These are phyloP conservation scores for Curvularia verruculosa DNA, from an alignment of 2,329 filamentous ascomycete species.

Conservation along the genomic window DNA sequence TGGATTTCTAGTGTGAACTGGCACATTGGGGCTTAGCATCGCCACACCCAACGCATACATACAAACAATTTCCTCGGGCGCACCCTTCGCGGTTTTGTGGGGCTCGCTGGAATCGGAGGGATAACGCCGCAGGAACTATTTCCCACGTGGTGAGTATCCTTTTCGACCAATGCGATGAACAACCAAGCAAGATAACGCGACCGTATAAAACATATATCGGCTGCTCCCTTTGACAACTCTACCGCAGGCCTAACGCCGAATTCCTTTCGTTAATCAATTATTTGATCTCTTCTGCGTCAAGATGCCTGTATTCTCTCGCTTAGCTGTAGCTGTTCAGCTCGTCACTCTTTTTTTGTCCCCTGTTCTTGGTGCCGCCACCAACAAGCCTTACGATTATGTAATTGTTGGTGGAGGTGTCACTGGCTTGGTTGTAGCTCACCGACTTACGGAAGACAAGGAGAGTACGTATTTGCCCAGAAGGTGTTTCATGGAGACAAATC, in stretches of 20 bases:
- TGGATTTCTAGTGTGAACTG: slow-evolving; percentile 7
- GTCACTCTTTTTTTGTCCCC: slow-evolving; percentile 29
- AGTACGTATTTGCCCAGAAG: slow-evolving; percentile 15
- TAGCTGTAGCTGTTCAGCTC: slow-evolving; percentile 35
- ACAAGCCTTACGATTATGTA: slow-evolving; percentile 38
- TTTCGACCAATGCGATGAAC: slow-evolving; percentile 20
- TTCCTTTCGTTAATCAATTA: slow-evolving; percentile 25
- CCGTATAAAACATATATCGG: slow-evolving; percentile 27
- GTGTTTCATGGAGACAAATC: not conserved
- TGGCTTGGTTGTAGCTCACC: slow-evolving; percentile 38
- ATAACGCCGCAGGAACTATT: slow-evolving; percentile 18
- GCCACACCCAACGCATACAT: slow-evolving; percentile 10
- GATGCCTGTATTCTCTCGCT: slow-evolving; percentile 35
- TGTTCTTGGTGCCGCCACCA: slow-evolving; percentile 20
- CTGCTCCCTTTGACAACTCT: slow-evolving; percentile 7
- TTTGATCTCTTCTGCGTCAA: slow-evolving; percentile 15
- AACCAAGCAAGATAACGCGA: slow-evolving; percentile 7
- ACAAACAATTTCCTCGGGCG: slow-evolving; percentile 4
- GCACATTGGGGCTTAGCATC: not conserved
- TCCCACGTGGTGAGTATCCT: slow-evolving; percentile 18
- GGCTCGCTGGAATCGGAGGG: slow-evolving; percentile 4
- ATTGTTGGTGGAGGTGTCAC: slow-evolving; percentile 42
- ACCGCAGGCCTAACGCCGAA: slow-evolving; percentile 10
- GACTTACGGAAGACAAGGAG: slow-evolving; percentile 32
- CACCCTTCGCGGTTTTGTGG: slow-evolving; percentile 7